Evolutionary conservation across 1,284 basidiomycete species (phyloP).

Genomic region (Pterulicium gracile): DNA sequence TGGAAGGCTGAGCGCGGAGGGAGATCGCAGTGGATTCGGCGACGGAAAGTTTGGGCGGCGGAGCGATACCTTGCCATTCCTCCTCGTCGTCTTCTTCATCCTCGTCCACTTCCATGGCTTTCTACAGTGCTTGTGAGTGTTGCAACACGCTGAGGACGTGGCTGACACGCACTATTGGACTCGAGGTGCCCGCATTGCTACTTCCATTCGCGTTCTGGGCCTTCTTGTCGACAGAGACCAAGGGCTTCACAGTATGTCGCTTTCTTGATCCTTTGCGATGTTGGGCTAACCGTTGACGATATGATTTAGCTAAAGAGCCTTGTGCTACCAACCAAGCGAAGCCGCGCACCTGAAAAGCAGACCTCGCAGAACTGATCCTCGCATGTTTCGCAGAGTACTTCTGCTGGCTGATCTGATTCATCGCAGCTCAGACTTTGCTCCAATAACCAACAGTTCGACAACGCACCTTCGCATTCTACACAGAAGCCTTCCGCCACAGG

Average conservation of each 20-base stretch:
- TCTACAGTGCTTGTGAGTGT: conserved; percentile 6
- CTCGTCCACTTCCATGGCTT: conserved; percentile 29
- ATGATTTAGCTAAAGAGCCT: neutral
- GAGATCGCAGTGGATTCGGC: conserved; percentile 25
- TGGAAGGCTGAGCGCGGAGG: conserved; percentile 39
- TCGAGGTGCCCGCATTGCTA: conserved; percentile 39
- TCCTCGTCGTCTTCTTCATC: conserved; percentile 32
- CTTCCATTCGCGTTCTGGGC: conserved; percentile 15
- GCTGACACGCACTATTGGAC: neutral
- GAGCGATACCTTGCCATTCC: conserved; percentile 21
- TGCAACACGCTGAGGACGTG: neutral
- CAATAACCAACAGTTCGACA: neutral
- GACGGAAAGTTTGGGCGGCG: conserved; percentile 16
- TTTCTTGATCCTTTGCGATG: conserved; percentile 72
- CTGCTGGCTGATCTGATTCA: conserved; percentile 63
- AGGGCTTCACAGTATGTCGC: conserved; percentile 42
- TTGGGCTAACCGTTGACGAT: conserved; percentile 37
- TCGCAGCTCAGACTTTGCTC: neutral
- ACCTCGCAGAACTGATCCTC: conserved; percentile 68
- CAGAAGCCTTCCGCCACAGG: conserved; percentile 56
- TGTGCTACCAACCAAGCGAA: neutral
- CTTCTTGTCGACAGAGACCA: conserved; percentile 20
- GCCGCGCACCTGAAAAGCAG: conserved; percentile 38
- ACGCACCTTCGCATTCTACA: conserved; percentile 72
- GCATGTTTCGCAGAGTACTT: conserved; percentile 60